phyloP scores from a whole-genome alignment of 2,329 filamentous ascomycete species.

The Teratosphaeria nubilosa region DNA sequence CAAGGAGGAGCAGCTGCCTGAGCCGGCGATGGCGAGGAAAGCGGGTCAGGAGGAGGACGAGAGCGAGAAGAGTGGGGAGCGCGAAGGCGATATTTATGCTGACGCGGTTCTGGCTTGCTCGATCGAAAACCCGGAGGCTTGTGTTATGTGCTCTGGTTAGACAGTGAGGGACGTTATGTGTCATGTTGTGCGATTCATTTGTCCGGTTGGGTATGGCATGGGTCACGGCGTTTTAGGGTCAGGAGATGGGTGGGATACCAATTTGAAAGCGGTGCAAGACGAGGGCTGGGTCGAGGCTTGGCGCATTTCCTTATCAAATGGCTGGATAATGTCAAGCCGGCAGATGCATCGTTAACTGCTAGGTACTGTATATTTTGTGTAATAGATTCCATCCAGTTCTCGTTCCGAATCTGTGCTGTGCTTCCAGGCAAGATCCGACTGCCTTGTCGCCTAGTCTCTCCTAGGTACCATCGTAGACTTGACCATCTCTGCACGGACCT shows the following conservation, averaged over 20 bases:
- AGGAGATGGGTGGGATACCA: neutral
- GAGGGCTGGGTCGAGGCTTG: neutral
- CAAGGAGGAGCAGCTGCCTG: constrained; percentile 55
- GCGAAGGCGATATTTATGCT: constrained; percentile 89
- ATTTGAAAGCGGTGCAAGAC: neutral
- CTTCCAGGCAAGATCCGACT: neutral
- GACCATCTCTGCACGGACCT: no score
- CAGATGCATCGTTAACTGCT: neutral
- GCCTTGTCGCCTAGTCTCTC: no score
- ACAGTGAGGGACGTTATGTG: neutral
- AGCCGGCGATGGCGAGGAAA: constrained; percentile 38
- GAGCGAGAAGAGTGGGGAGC: constrained; percentile 58
- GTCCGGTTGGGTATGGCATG: neutral
- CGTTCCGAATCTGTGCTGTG: neutral
- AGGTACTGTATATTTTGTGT: neutral
- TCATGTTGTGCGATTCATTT: neutral
- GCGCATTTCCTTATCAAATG: neutral
- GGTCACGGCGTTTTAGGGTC: neutral
- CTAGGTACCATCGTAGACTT: no score
- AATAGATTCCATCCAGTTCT: neutral
- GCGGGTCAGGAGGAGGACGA: constrained; percentile 62
- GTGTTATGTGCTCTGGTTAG: constrained; percentile 93
- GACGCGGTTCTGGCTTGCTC: constrained; percentile 87
- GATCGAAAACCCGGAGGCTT: constrained; percentile 93
- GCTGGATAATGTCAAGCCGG: neutral